Conservation (phyloP, 192 early-diverging fungal genomes). For the Geosiphon pyriformis region DNA sequence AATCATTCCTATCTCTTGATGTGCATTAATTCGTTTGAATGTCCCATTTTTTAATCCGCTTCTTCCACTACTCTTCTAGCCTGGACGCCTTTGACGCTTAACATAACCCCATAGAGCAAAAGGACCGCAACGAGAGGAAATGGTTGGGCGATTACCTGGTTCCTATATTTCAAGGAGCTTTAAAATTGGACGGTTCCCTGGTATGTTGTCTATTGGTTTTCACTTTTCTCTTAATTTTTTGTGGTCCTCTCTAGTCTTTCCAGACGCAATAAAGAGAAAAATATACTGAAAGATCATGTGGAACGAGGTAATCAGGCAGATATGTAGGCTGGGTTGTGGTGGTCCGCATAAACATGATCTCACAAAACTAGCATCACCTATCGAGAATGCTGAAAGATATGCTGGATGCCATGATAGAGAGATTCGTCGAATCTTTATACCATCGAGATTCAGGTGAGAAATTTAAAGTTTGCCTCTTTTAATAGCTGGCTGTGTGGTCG, state of each 20-base stretch:
- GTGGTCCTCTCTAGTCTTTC: neutral
- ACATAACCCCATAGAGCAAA: conserved; percentile 14
- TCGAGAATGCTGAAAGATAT: conserved; percentile 19
- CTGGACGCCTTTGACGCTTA: conserved; percentile 23
- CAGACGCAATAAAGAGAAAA: conserved; percentile 20
- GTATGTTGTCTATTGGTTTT: conserved; percentile 12
- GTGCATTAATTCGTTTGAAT: neutral
- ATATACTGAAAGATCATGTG: conserved; percentile 19
- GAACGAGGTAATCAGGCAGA: conserved; percentile 23
- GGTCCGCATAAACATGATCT: conserved; percentile 22
- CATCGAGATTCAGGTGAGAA: conserved; percentile 22
- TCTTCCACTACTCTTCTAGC: conserved; percentile 21
- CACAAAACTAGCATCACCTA: conserved; percentile 18
- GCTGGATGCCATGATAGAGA: conserved; percentile 19
- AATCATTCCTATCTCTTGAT: conserved; percentile 17
- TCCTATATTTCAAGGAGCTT: conserved; percentile 27
- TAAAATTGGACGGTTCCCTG: conserved; percentile 17
- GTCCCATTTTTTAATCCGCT: conserved; percentile 7
- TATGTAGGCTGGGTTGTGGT: conserved; percentile 23
- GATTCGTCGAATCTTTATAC: conserved; percentile 21
- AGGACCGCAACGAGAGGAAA: conserved; percentile 21
- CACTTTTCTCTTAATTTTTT: conserved; percentile 16
- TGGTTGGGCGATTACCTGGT: conserved; percentile 21
- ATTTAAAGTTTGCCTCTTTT: neutral
- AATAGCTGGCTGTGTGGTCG: neutral